Evolutionary conservation across 371 early-diverging fungal genomes (phyloP), one percentile per base, ranked within the genome.

Genomic region (Mortierella sp.): DNA sequence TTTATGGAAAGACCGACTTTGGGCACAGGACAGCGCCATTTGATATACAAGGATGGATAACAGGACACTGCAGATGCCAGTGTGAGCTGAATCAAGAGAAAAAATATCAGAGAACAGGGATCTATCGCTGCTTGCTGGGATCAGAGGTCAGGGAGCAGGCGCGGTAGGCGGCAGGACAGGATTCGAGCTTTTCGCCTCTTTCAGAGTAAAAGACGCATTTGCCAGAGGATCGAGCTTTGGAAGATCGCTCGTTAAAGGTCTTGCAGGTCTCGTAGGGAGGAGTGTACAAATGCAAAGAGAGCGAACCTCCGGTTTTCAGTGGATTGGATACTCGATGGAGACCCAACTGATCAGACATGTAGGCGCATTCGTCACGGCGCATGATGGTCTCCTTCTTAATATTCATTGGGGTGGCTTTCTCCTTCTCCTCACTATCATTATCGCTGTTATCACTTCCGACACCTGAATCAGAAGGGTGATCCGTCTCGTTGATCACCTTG

Each of bases 271-370:
- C 84, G 77, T 93, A 93, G 10, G 98, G 97, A 35, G 98, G 98
- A 12, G 96, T 93, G 84, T 97, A 97, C 37, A 97, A 86, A 78
- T 97, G 98, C 39, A 97, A 90, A 12, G 97, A 96, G 35, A 97
- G 91, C 16, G 96, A 93, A 52, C 88, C 88, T 6, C 47, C 57
- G 18, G 75, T 64, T 16, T 55, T n/a, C 47, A 86, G 86, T 20
- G 92, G 91, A 87, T 97, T 97, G 28, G 90, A 84, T 40, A 97
- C 92, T 58, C 94, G 88, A 86, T 97, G 98, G 37, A 96, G 86
- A 51, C 98, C 98, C 52, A 97, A 91, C 62, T 90, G 90, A 59
- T 93, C 97, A 83, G 95, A 94, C 70, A 97, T 97, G 83, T 97
- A 97, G 51, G 95, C 92, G 45, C 95, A 94, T 45, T 91, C 79